Conservation (phyloP, 257 asterid species). For the Ilex aquifolium region DNA sequence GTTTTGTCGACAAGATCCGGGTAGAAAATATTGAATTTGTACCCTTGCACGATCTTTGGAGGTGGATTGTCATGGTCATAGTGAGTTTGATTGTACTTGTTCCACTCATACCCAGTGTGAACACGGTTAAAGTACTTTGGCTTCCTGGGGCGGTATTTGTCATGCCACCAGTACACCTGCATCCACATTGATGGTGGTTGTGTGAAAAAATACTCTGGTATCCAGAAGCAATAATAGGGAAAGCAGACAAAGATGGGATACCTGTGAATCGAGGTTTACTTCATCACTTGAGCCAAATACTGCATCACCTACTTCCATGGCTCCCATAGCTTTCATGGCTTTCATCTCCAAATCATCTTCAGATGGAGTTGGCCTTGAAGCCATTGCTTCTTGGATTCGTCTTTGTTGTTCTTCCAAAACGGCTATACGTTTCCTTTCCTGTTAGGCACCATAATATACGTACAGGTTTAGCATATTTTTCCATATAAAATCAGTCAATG, state of each 20-base stretch:
- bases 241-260: conserved; percentile 1
- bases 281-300: conserved; percentile 83
- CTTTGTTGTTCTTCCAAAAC: conserved; percentile 60
- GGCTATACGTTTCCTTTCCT: conserved; percentile 80
- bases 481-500: no score
- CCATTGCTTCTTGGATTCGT: conserved; percentile 61
- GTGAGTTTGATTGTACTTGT: conserved; percentile 80
- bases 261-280: conserved; percentile 56
- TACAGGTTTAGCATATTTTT: not conserved
- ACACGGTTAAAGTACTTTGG: conserved; percentile 84
- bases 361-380: conserved; percentile 48
- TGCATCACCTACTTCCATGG: conserved; percentile 89
- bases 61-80: conserved; percentile 87
- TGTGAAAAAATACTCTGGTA: not conserved
- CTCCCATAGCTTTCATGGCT: conserved; percentile 83
- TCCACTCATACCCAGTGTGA: conserved; percentile 88
- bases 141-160: conserved; percentile 78
- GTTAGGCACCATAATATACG: not conserved
- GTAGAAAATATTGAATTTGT: conserved; percentile 81
- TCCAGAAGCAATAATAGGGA: conserved; percentile 5
- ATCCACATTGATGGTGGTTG: not conserved
- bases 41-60: conserved; percentile 85
- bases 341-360: conserved; percentile 70
- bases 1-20: conserved; percentile 80
- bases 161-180: conserved; percentile 97